Evolutionary conservation across 805 yeast genomes (phyloP), one percentile per base, ranked within the genome.

Genomic region (Pichia exigua): DNA sequence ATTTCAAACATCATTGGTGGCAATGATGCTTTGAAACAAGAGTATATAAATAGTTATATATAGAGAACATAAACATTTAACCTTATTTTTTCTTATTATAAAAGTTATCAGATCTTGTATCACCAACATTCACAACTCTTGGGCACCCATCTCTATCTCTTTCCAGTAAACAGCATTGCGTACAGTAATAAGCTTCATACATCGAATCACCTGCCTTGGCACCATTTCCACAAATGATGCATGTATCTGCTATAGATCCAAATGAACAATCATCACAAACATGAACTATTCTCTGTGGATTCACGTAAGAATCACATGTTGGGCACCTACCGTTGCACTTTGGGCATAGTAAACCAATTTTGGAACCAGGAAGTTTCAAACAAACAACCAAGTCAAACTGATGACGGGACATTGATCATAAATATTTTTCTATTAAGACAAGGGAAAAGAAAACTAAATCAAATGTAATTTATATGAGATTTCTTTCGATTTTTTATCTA

Each of bases 241-340:
- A 91, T 54, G 76, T 78, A 20, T 75, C 78, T 2, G 74, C 75
- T 44, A 70, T 65, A 51, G 81, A 79, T 7, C 95, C 95, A 60
- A 82, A 81, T 0, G 95, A 77, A 63, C 98, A 91, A 55, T 84
- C 92, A 53, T 85, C 91, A 65, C 98, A 91, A 21, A 89, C 76
- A 52, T 85, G 73, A 1, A 81, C 97, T 52, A 73, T 66, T 18
- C 77, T 73, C 9, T 78, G 76, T 0, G 94, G 89, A 55, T 83
- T 79, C 8, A 88, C 96, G 58, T 76, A 78, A 1, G 96, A 85
- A 62, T 90, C 97, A 66, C 98, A 91, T 3, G 82, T 73, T 3
- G 97, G 97, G 61, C 98, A 91, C 57, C 82, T 76, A 1, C 97
- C 97, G 63, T 91, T 97, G 65, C 98, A 91, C 64, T 78, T 86